Evolutionary conservation across 2,329 filamentous ascomycete genomes (phyloP).

Genomic region (Pyrenophora tritici-repentis): DNA sequence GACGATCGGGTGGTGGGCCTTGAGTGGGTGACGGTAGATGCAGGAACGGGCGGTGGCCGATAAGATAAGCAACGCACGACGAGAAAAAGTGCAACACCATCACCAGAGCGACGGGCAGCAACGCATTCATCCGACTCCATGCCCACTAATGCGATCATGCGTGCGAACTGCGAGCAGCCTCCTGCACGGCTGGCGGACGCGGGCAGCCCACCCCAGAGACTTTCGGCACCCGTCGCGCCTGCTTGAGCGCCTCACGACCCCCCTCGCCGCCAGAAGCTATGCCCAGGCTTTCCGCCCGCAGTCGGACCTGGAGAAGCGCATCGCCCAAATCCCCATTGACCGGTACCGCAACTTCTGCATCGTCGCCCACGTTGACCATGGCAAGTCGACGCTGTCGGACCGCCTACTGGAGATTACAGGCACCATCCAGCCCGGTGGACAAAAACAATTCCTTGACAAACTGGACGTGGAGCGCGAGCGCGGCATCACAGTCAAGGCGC

Average conservation of each 20-base stretch:
- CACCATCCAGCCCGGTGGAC: slow-evolving; percentile 81
- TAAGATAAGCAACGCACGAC: slow-evolving; percentile 27
- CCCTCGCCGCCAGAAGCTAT: slow-evolving; percentile 27
- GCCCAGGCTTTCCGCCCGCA: slow-evolving; percentile 48
- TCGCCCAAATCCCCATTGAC: slow-evolving; percentile 75
- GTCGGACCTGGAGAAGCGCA: slow-evolving; percentile 65
- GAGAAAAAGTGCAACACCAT: slow-evolving; percentile 13
- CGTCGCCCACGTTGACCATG: slow-evolving; percentile 97
- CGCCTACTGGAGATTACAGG: slow-evolving; percentile 91
- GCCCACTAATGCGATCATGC: slow-evolving; percentile 57
- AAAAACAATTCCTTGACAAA: slow-evolving; percentile 96
- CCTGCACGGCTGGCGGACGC: slow-evolving; percentile 44
- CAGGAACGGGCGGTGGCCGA: slow-evolving; percentile 17
- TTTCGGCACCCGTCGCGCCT: slow-evolving; percentile 9
- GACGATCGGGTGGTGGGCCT: slow-evolving; percentile 17
- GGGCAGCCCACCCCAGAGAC: slow-evolving; percentile 27
- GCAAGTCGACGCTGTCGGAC: slow-evolving; percentile 94
- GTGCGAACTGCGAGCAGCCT: slow-evolving; percentile 51
- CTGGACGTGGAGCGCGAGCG: slow-evolving; percentile 94
- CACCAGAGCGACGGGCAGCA: slow-evolving; percentile 8
- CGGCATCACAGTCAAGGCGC: slow-evolving; percentile 97
- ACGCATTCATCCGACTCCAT: slow-evolving; percentile 28
- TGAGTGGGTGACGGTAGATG: slow-evolving; percentile 7
- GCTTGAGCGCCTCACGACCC: slow-evolving; percentile 38
- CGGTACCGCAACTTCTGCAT: slow-evolving; percentile 96